Conservation (phyloP, 2,329 filamentous ascomycete genomes). For the Exophiala dermatitidis region DNA sequence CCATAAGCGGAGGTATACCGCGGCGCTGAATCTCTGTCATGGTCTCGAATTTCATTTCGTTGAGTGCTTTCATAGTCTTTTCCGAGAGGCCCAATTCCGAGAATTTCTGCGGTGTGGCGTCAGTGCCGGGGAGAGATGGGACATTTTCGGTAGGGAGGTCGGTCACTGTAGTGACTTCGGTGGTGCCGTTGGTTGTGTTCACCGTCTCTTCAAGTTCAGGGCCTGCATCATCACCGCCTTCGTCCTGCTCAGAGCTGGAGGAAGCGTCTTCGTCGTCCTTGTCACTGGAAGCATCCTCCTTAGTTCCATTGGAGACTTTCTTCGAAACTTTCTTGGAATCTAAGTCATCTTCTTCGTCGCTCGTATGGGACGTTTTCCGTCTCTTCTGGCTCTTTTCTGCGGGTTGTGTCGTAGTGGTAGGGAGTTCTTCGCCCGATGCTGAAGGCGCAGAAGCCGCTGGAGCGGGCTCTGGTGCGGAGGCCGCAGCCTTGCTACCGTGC, state of each 20-base stretch:
- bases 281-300: background rate
- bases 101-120: slow-evolving; percentile 62
- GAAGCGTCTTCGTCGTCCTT: slow-evolving; percentile 31
- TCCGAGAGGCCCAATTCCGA: slow-evolving; percentile 76
- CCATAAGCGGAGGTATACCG: slow-evolving; percentile 78
- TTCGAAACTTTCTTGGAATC: slow-evolving; percentile 35
- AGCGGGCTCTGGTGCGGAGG: slow-evolving; percentile 18
- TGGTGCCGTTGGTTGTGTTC: slow-evolving; percentile 22
- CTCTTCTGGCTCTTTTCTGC: slow-evolving; percentile 33
- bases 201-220: slow-evolving; percentile 31
- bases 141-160: slow-evolving; percentile 48
- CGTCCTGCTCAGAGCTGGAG: slow-evolving; percentile 30
- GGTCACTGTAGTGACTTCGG: slow-evolving; percentile 23
- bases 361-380: slow-evolving; percentile 33
- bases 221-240: slow-evolving; percentile 27
- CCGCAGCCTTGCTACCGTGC: slow-evolving; percentile 30
- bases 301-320: slow-evolving; percentile 15
- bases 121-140: slow-evolving; percentile 53
- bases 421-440: slow-evolving; percentile 17
- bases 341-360: slow-evolving; percentile 33
- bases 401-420: slow-evolving; percentile 23
- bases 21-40: slow-evolving; percentile 94
- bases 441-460: slow-evolving; percentile 7
- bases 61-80: slow-evolving; percentile 79
- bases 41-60: slow-evolving; percentile 84